Conservation (phyloP, 371 early-diverging fungal genomes). For the Mucor mucedo region DNA sequence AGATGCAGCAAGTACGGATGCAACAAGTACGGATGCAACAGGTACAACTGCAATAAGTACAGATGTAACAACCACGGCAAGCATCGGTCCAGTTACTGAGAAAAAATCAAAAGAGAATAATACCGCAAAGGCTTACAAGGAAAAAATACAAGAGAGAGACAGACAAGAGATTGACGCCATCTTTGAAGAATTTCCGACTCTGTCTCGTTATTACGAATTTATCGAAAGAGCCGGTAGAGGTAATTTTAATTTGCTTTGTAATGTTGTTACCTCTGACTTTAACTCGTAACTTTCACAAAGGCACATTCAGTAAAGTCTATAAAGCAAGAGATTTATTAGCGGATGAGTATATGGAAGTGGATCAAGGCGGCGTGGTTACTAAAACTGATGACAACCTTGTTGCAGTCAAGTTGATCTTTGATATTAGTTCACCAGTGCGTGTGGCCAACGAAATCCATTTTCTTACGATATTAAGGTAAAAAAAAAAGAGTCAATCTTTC, state of each 20-base stretch:
- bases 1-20: too few species aligned
- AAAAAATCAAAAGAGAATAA: not conserved
- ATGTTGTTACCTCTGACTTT: too few species aligned
- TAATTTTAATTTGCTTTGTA: conserved; percentile 61
- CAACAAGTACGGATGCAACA: too few species aligned
- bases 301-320: conserved; percentile 96
- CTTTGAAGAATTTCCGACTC: conserved; percentile 50
- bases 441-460: conserved; percentile 86
- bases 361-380: conserved; percentile 10
- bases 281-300: conserved; percentile 20
- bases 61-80: not conserved
- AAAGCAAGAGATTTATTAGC: conserved; percentile 80
- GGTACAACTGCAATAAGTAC: too few species aligned
- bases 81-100: not conserved
- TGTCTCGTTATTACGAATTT: conserved; percentile 62
- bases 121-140: not conserved
- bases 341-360: conserved; percentile 43
- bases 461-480: conserved; percentile 69
- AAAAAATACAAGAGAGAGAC: not conserved
- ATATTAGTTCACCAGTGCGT: conserved; percentile 79
- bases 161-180: conserved; percentile 50
- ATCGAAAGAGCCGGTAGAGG: conserved; percentile 78
- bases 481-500: not conserved
- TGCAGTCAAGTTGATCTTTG: conserved; percentile 91
- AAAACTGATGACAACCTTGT: conserved; percentile 55